Evolutionary conservation across 495 filamentous ascomycete genomes (phyloP).

Genomic region (Tuber umbilicatum): DNA sequence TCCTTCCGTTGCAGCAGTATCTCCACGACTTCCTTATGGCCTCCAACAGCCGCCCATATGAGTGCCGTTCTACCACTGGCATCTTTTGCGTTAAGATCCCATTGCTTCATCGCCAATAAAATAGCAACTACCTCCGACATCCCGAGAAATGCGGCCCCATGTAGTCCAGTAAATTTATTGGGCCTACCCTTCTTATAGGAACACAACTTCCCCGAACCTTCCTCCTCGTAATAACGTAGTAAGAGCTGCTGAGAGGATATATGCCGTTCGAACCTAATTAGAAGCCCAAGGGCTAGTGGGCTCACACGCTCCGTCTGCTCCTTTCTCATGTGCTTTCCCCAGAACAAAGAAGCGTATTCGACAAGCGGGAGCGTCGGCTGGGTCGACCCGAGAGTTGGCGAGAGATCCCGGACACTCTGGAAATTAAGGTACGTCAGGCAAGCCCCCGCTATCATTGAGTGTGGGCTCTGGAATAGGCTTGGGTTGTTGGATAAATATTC

Average conservation of each 20-base stretch:
- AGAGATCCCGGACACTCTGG: neutral
- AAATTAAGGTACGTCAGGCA: neutral
- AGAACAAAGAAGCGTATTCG: neutral
- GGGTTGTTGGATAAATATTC: neutral
- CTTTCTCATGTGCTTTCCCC: neutral
- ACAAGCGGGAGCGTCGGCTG: neutral
- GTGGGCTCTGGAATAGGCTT: neutral
- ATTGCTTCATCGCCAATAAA: neutral
- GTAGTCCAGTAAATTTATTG: neutral
- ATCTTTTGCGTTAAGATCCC: neutral
- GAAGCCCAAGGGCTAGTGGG: neutral
- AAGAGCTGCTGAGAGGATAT: neutral
- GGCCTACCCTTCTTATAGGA: neutral
- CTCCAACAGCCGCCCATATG: neutral
- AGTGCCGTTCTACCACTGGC: neutral
- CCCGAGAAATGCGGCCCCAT: neutral
- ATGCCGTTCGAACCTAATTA: neutral
- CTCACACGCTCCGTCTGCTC: neutral
- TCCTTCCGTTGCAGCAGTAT: neutral
- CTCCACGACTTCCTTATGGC: neutral
- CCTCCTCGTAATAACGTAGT: neutral
- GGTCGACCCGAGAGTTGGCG: neutral
- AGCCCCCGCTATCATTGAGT: no score
- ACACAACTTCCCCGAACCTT: no score
- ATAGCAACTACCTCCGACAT: neutral